phyloP scores from a whole-genome alignment of 768 basidiomycete species.

The Suillus bovinus region DNA sequence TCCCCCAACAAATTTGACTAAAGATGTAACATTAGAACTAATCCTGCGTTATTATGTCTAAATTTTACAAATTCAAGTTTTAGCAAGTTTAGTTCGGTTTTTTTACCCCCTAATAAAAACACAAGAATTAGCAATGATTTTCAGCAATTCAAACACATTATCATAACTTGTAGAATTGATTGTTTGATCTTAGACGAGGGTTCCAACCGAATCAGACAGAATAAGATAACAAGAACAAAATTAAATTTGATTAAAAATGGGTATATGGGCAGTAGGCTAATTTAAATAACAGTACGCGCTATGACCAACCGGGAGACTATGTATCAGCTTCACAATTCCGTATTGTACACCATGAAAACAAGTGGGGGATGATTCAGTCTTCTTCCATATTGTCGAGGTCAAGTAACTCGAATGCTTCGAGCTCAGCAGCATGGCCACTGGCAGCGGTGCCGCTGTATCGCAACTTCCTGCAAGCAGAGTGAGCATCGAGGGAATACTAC shows the following conservation, averaged over 20 bases:
- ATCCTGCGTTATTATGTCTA: not conserved
- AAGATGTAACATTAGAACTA: not conserved
- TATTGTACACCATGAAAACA: too few species aligned
- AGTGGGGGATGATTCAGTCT: too few species aligned
- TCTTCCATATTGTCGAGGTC: too few species aligned
- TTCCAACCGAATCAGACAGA: too few species aligned
- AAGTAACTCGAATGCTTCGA: not conserved
- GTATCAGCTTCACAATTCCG: too few species aligned
- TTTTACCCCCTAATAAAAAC: constrained; percentile 1
- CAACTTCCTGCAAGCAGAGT: not conserved
- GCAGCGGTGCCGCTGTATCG: not conserved
- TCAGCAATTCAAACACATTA: not conserved
- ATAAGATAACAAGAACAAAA: too few species aligned
- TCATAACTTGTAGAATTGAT: not conserved
- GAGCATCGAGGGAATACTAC: too few species aligned
- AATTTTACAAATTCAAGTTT: not conserved
- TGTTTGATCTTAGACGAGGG: too few species aligned
- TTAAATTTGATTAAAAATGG: too few species aligned
- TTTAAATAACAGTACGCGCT: too few species aligned
- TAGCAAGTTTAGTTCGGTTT: not conserved
- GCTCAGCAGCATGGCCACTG: not conserved
- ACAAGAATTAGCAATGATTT: not conserved
- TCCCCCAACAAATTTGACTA: not conserved
- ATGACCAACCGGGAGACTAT: too few species aligned
- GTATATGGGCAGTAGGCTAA: too few species aligned